Evolutionary conservation across 2,329 filamentous ascomycete genomes (phyloP), one percentile per base, ranked within the genome.

Genomic region (Colletotrichum endophyticum): DNA sequence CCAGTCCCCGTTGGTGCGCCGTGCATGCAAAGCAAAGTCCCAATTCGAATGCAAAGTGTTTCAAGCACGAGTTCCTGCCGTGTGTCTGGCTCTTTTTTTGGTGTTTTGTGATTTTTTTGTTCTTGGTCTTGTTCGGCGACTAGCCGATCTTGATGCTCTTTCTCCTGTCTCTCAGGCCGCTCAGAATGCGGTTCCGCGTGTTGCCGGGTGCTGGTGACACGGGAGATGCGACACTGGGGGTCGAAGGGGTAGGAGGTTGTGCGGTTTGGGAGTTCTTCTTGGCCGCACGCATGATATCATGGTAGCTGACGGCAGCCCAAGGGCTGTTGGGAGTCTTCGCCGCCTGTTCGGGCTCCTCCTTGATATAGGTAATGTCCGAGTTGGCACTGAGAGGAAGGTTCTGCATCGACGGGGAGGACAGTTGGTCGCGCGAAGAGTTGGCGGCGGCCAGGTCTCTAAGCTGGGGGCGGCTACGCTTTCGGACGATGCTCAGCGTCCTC

Each of bases 401-500:
- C 75, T 34, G 63, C 27, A 73, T 39, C 8, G 73, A 76, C 6
- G 69, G 76, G 71, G 76, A 71, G 70, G 81, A 75, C 66, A 86
- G 78, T 73, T 80, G 84, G 57, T 87, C 85, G 22, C 81, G 82
- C 9, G 85, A 83, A 49, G 80, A 80, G n/a, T 81, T 80, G 36
- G 84, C 84, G 61, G 84, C 81, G n/a, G 75, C 66, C 9, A 77
- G 15, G 15, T 82, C 78, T 78, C 84, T 86, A 77, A 92, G 84
- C 28, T 85, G 84, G 9, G 89, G 88, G 71, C 86, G 86, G 84
- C 90, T 92, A 78, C 89, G 87, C 86, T 91, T 91, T 80, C 88
- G 87, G 66, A 88, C 88, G 34, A 92, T 84, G 79, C 87, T 91
- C 59, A 92, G 83, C 5, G 90, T 90, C 79, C 89, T 87, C 80